Evolutionary conservation across 352 stramenopile genomes (phyloP), one percentile per base, ranked within the genome.

Genomic region (Globisporangium middletonii): DNA sequence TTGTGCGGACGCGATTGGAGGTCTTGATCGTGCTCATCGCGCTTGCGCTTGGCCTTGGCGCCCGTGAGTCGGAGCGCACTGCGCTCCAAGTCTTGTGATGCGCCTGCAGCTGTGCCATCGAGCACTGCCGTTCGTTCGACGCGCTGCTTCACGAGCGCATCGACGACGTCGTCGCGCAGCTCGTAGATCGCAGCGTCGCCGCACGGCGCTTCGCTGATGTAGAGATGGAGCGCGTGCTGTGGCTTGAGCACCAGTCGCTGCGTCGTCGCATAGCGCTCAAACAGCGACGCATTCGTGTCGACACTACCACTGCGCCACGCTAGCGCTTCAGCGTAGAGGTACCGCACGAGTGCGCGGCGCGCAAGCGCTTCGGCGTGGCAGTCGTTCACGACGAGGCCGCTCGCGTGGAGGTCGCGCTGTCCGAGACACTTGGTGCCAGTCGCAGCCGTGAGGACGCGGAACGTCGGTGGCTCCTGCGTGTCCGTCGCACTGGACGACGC

Each of bases 101-200:
- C n/a, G n/a, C n/a, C 47, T 26, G 1, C 28, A 23, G 23, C 3
- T 30, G 6, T 4, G n/a, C 3, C 51, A 6, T 28, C 41, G 8
- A 54, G 23, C 11, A 30, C 55, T 35, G 23, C 41, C 18, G 60
- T 62, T 27, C 62, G 59, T 49, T 67, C 59, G 41, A 63, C 51
- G 46, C 81, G 77, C 50, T 77, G 63, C 35, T 74, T 68, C 18
- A 86, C 72, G 11, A 89, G 65, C 33, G 71, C 68, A 35, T 89
- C 68, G 13, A 92, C 74, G 7, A 96, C 81, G 8, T 86, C 75
- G 44, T 81, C 67, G 2, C 77, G 77, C n/a, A 95, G 59, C 38
- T 80, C 55, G 67, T 98, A 98, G 59, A 98, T 97, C n/a, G 91
- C 83, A 7, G 87, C 87, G 70, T 98, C 92, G 43, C 92, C 94